phyloP scores from a whole-genome alignment of 2,329 filamentous ascomycete species.

The Colletotrichum camelliae region DNA sequence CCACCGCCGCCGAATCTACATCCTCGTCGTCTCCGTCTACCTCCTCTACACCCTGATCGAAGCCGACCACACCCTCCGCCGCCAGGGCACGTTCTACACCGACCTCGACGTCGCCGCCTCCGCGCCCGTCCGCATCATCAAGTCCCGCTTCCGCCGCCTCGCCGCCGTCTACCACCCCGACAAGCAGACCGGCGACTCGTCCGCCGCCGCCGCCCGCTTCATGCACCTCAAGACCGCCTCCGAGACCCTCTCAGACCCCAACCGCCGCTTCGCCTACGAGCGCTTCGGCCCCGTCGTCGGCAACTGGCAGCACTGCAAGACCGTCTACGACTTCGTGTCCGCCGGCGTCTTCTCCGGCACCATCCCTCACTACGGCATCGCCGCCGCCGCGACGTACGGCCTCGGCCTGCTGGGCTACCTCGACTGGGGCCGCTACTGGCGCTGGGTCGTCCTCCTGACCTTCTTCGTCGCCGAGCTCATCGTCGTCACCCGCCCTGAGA shows the following conservation, averaged over 20 bases:
- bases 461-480: conserved; percentile 64
- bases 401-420: conserved; percentile 71
- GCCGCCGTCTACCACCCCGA: conserved; percentile 81
- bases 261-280: conserved; percentile 85
- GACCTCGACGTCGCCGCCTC: conserved; percentile 73
- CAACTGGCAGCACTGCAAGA: conserved; percentile 69
- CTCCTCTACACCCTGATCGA: conserved; percentile 93
- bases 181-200: conserved; percentile 61
- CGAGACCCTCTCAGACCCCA: conserved; percentile 80
- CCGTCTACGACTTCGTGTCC: conserved; percentile 75
- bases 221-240: conserved; percentile 83
- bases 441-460: conserved; percentile 62
- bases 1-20: conserved; percentile 83
- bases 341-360: conserved; percentile 65
- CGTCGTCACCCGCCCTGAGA: conserved; percentile 58
- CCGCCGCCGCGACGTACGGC: conserved; percentile 63
- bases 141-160: conserved; percentile 83
- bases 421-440: conserved; percentile 69
- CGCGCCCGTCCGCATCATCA: conserved; percentile 72
- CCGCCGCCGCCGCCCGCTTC: conserved; percentile 60
- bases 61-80: conserved; percentile 80
- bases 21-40: conserved; percentile 82
- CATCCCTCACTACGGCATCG: conserved; percentile 65
- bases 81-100: conserved; percentile 78
- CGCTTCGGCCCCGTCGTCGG: conserved; percentile 80